These are phyloP conservation scores for Platanthera guangdongensis DNA, from an alignment of 106 monocot genomes.

Conservation along the genomic window DNA sequence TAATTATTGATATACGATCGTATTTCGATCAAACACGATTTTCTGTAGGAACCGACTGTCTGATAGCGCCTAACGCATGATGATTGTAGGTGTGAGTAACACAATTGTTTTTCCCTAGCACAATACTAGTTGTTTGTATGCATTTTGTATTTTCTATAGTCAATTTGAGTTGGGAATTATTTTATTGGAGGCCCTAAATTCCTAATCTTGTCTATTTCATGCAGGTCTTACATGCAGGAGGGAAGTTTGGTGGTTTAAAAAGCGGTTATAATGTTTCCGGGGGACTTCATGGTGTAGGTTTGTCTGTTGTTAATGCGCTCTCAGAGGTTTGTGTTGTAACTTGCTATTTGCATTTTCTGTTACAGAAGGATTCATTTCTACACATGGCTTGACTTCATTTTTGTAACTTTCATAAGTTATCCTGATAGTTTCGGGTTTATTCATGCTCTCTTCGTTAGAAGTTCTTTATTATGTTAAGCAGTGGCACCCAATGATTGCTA, in stretches of 20 bases:
- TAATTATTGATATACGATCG: too few relatives aligned
- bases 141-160: not conserved
- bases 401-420: not conserved
- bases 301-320: slow-evolving; percentile 98
- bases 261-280: slow-evolving; percentile 96
- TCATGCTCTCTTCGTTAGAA: not conserved
- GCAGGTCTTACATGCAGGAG: slow-evolving; percentile 92
- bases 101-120: not conserved
- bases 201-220: slow-evolving; percentile 3
- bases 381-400: not conserved
- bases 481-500: not conserved
- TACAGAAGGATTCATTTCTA: not conserved
- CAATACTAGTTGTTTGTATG: not conserved
- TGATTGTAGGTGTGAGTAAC: too few relatives aligned
- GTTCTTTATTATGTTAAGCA: not conserved
- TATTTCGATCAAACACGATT: too few relatives aligned
- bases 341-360: not conserved
- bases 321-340: slow-evolving; percentile 61
- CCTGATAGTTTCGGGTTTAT: not conserved
- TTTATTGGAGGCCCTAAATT: not conserved
- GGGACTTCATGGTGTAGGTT: slow-evolving; percentile 93
- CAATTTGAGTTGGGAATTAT: not conserved
- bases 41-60: too few relatives aligned
- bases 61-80: too few relatives aligned
- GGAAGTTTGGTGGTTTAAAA: slow-evolving; percentile 92